These are phyloP conservation scores for Phytophthora capsici DNA, from an alignment of 352 stramenopile genomes.

Conservation along the genomic window DNA sequence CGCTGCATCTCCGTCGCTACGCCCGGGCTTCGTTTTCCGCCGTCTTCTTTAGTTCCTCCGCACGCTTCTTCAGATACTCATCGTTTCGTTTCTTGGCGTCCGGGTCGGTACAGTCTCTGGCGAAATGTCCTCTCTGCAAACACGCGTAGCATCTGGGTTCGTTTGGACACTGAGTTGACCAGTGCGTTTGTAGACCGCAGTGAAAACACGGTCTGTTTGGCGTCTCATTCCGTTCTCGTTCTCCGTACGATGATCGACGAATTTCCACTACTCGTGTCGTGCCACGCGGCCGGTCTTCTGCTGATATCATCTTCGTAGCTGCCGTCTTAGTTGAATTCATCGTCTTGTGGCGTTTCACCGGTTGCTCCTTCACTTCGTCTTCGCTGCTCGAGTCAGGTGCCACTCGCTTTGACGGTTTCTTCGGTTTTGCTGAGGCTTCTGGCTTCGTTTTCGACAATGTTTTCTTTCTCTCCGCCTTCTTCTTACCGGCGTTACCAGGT, in stretches of 20 bases:
- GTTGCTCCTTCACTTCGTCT: neutral
- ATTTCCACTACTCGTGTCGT: too few species aligned
- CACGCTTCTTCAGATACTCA: neutral
- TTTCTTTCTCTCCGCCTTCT: neutral
- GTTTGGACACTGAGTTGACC: too few species aligned
- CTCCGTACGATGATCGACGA: too few species aligned
- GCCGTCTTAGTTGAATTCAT: neutral
- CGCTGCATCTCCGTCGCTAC: neutral
- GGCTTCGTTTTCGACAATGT: neutral
- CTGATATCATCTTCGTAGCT: neutral
- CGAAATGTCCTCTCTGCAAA: constrained; percentile 5
- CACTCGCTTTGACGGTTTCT: too few species aligned
- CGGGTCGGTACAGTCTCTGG: neutral
- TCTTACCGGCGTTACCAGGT: too few species aligned
- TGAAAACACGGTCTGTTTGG: too few species aligned
- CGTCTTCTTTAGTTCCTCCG: neutral
- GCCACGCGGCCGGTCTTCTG: neutral
- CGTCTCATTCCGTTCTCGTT: too few species aligned
- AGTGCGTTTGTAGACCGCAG: too few species aligned
- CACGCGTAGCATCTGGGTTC: too few species aligned
- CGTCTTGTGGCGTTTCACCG: neutral
- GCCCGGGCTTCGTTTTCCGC: neutral
- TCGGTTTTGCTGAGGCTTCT: too few species aligned
- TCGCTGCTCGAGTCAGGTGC: neutral
- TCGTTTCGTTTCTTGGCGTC: neutral